Evolutionary conservation across 2,329 filamentous ascomycete genomes (phyloP).

Genomic region (Pezicula rhizophila): DNA sequence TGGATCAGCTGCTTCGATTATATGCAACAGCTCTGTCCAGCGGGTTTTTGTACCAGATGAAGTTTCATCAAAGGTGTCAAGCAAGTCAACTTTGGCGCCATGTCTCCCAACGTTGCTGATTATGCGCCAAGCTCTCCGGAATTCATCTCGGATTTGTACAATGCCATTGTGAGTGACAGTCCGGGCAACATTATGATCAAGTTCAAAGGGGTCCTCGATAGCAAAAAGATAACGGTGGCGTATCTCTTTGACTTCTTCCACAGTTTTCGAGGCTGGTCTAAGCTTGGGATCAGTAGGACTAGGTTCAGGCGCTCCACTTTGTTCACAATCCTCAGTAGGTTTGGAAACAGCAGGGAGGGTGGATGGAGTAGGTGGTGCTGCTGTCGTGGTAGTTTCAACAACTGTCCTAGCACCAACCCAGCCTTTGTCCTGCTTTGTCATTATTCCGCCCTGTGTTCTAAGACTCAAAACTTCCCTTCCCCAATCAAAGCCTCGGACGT

Average conservation of each 20-base stretch:
- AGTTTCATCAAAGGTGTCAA: slow-evolving; percentile 14
- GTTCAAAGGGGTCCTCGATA: slow-evolving; percentile 88
- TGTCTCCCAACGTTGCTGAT: slow-evolving; percentile 47
- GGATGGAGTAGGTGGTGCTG: slow-evolving; percentile 20
- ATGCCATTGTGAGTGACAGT: slow-evolving; percentile 82
- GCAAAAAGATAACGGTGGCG: slow-evolving; percentile 78
- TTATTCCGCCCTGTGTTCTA: slow-evolving; percentile 61
- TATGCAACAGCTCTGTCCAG: slow-evolving; percentile 15
- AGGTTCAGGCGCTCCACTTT: not conserved
- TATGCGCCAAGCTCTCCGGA: slow-evolving; percentile 72
- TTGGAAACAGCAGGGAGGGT: slow-evolving; percentile 3
- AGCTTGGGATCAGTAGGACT: slow-evolving; percentile 8
- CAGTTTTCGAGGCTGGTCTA: slow-evolving; percentile 11
- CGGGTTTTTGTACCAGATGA: slow-evolving; percentile 8
- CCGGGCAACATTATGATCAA: slow-evolving; percentile 79
- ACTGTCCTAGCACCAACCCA: slow-evolving; percentile 81
- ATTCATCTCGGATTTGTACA: slow-evolving; percentile 76
- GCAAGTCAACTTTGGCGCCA: slow-evolving; percentile 4
- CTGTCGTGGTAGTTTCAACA: slow-evolving; percentile 41
- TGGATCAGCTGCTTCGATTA: slow-evolving; percentile 18
- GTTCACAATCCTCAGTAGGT: not conserved
- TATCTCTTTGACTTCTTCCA: slow-evolving; percentile 52
- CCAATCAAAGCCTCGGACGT: slow-evolving; percentile 67
- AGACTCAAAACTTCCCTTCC: slow-evolving; percentile 73
- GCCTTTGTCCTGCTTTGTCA: slow-evolving; percentile 71